phyloP scores from a whole-genome alignment of 192 early-diverging fungal species.

The Podila epicladia region DNA sequence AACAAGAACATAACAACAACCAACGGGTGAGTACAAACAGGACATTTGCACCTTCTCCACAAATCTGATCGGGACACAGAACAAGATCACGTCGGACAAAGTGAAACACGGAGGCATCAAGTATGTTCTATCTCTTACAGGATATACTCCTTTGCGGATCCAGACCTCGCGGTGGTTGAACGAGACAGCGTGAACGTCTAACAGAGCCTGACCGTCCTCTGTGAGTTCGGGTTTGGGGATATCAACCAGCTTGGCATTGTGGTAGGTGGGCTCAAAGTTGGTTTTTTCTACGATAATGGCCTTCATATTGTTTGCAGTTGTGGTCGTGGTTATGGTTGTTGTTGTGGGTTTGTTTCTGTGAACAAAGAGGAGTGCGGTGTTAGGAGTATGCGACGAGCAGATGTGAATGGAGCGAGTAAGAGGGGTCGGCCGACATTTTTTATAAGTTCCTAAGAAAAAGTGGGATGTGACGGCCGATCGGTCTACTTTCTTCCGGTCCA shows the following conservation, averaged over 20 bases:
- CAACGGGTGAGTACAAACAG: neutral
- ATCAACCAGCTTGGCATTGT: constrained; percentile 20
- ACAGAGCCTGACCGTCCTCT: constrained; percentile 14
- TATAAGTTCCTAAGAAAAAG: neutral
- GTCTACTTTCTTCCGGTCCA: no score
- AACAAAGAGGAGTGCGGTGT: neutral
- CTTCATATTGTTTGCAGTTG: constrained; percentile 26
- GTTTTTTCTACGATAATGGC: constrained; percentile 30
- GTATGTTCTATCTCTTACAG: constrained; percentile 21
- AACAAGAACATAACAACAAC: neutral
- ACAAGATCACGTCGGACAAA: constrained; percentile 5
- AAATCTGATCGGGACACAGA: constrained; percentile 9
- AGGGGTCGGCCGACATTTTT: constrained; percentile 10
- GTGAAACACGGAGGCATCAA: neutral
- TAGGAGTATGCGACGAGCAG: neutral
- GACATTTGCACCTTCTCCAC: constrained; percentile 16
- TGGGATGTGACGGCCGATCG: no score
- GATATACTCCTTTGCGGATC: constrained; percentile 63
- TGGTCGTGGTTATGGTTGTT: constrained; percentile 6
- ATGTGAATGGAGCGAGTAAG: constrained; percentile 6
- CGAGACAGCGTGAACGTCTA: constrained; percentile 33
- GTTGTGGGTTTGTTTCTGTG: neutral
- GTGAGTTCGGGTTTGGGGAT: constrained; percentile 21
- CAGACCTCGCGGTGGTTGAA: constrained; percentile 50
- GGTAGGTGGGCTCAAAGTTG: constrained; percentile 17